phyloP scores from a whole-genome alignment of 164 flowering plant species.

The Sextonia rubra region DNA sequence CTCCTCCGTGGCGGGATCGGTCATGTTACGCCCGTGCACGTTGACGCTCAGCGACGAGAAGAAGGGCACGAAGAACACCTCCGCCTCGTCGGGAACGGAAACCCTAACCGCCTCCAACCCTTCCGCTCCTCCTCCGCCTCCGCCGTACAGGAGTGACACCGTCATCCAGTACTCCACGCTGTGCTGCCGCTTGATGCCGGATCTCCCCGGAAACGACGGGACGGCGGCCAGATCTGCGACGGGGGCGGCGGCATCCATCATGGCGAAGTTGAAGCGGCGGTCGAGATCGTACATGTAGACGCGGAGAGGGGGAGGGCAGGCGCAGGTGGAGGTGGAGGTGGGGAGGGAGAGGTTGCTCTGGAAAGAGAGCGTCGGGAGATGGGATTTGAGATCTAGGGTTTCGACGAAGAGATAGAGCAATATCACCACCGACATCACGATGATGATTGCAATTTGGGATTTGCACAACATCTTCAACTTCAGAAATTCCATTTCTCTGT shows the following conservation, averaged over 20 bases:
- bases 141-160: conserved; percentile 58
- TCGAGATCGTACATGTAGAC: conserved; percentile 93
- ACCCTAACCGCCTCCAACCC: conserved; percentile 72
- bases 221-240: conserved; percentile 29
- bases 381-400: conserved; percentile 45
- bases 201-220: conserved; percentile 59
- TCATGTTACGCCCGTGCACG: conserved; percentile 75
- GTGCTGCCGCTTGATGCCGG: conserved; percentile 78
- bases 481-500: neutral
- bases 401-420: conserved; percentile 35
- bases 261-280: conserved; percentile 60
- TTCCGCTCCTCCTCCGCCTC: conserved; percentile 23
- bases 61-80: conserved; percentile 86
- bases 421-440: conserved; percentile 30
- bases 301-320: conserved; percentile 38
- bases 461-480: neutral
- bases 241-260: conserved; percentile 40
- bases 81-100: conserved; percentile 67
- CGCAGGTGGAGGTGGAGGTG: conserved; percentile 18
- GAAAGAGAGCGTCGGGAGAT: conserved; percentile 28
- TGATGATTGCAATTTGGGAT: conserved; percentile 13
- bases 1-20: conserved; percentile 66
- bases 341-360: conserved; percentile 4
- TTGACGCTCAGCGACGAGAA: conserved; percentile 92
- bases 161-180: conserved; percentile 97